Evolutionary conservation across 1,139 yeast genomes (phyloP), one percentile per base, ranked within the genome.

Genomic region (Suhomyces wounanorum): DNA sequence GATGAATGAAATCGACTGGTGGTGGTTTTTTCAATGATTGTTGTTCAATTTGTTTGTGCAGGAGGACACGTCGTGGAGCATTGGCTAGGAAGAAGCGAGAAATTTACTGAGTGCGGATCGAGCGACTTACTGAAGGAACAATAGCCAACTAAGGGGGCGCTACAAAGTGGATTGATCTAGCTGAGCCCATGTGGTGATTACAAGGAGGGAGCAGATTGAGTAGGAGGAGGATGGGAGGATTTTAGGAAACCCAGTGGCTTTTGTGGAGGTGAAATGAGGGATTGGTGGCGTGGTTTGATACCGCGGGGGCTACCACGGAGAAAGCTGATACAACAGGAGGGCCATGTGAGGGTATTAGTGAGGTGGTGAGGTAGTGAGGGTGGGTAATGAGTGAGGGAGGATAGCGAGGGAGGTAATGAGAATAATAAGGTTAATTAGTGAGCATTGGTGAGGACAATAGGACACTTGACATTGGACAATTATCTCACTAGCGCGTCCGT

Each of bases 51-150:
- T 30, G 41, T 40, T 36, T 49, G 49, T 52, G 55, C 55, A 52
- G 55, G 52, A 52, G 45, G 52, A 50, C 51, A 47, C 51, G 53
- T 49, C 49, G 52, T 16, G 47, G 38, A 35, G 49, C 36, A 44
- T 33, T 17, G 37, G 16, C 28, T n/a, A 30, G 31, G 23, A 30
- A 13, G 39, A 16, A 33, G 43, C 14, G 21, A 16, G 26, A 16
- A 16, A 30, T 11, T 17, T 13, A 17, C 40, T 33, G 37, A 7
- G 18, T n/a, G 26, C 30, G 13, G 17, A 39, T 21, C 17, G 21
- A n/a, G 41, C 28, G 41, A 8, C 9, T 13, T 21, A 31, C 8
- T 13, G 35, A 13, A 31, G n/a, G 16, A n/a, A 31, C 35, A 31
- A 31, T 31, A 31, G 35, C 30, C 30, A 26, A 10, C 11, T 26